These are phyloP conservation scores for Plantago coronopus DNA, from an alignment of 305 asterid genomes.

Conservation along the genomic window DNA sequence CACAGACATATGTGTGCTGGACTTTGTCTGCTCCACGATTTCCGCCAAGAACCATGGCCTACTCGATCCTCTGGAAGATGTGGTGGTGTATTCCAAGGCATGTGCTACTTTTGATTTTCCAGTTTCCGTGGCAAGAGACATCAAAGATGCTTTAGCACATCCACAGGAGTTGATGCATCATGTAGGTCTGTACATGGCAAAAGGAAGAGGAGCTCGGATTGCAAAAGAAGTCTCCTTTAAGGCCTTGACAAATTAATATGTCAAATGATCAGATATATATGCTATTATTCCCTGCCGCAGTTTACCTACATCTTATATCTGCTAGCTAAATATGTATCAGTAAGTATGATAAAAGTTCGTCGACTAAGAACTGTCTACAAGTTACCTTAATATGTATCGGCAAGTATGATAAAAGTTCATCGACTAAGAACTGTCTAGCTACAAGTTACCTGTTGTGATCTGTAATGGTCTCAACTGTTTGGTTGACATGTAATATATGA, in stretches of 20 bases:
- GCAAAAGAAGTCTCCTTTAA: slow-evolving; percentile 39
- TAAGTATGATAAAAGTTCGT: too few relatives aligned
- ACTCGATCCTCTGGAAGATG: slow-evolving; percentile 50
- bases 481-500: background rate
- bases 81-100: slow-evolving; percentile 52
- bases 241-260: slow-evolving; percentile 6
- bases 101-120: slow-evolving; percentile 79
- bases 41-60: slow-evolving; percentile 60
- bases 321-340: background rate
- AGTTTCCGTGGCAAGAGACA: slow-evolving; percentile 34
- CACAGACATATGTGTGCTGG: slow-evolving; percentile 76
- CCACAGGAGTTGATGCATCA: slow-evolving; percentile 75
- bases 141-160: slow-evolving; percentile 44
- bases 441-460: background rate
- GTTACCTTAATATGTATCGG: background rate
- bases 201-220: slow-evolving; percentile 61
- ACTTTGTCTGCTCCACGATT: slow-evolving; percentile 60
- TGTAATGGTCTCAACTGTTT: background rate
- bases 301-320: too few relatives aligned
- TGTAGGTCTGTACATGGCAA: slow-evolving; percentile 65
- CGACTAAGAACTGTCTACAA: background rate
- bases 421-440: background rate
- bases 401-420: too few relatives aligned
- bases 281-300: slow-evolving; percentile 1
- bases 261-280: background rate